phyloP scores from a whole-genome alignment of 371 early-diverging fungal genomes.

The Sporodiniella umbellata region DNA sequence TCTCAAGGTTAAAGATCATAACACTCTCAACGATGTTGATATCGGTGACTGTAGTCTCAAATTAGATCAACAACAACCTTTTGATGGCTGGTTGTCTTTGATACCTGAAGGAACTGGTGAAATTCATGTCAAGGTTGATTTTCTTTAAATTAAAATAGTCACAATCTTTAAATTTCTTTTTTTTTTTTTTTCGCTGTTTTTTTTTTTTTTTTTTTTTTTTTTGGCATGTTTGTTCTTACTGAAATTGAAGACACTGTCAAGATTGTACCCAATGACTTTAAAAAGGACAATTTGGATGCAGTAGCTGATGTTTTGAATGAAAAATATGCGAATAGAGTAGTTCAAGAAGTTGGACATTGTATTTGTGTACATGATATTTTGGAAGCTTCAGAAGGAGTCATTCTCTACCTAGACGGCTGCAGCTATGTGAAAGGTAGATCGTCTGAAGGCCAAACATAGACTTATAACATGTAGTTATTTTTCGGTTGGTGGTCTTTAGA shows the following conservation, averaged over 20 bases:
- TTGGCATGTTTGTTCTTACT: conserved; percentile 76
- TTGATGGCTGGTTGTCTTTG: conserved; percentile 47
- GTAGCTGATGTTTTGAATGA: conserved; percentile 81
- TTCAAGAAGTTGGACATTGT: conserved; percentile 88
- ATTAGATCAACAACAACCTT: conserved; percentile 38
- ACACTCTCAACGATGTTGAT: conserved; percentile 65
- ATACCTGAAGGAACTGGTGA: conserved; percentile 42
- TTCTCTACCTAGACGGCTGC: conserved; percentile 78
- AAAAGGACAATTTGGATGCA: conserved; percentile 65
- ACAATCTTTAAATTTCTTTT: neutral
- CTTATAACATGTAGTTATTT: conserved; percentile 46
- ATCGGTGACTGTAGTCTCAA: conserved; percentile 60
- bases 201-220: conserved; percentile 2
- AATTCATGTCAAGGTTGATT: conserved; percentile 30
- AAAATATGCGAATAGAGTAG: conserved; percentile 89
- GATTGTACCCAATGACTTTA: conserved; percentile 73
- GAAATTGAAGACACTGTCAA: conserved; percentile 79
- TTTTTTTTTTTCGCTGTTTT: conserved; percentile 8
- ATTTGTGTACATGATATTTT: conserved; percentile 78
- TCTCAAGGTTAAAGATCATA: conserved; percentile 69
- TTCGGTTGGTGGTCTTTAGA: conserved; percentile 84
- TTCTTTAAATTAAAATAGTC: conserved; percentile 4
- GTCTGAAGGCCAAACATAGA: neutral
- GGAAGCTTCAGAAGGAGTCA: conserved; percentile 71
- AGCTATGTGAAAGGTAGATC: conserved; percentile 62